These are phyloP conservation scores for Stromatinia cepivora DNA, from an alignment of 2,329 filamentous ascomycete species.

Conservation along the genomic window DNA sequence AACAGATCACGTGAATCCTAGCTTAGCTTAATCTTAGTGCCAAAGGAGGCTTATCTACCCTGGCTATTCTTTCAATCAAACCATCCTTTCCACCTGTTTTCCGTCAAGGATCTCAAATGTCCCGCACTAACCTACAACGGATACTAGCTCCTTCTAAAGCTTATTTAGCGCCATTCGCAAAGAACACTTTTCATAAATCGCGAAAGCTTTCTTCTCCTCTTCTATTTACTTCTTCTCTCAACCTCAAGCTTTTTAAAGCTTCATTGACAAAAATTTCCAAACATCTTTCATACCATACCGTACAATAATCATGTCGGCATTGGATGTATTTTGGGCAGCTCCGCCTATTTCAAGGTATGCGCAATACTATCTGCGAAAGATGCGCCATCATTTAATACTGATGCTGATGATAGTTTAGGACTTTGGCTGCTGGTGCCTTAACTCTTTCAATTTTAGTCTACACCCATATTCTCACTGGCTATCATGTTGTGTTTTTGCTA, in stretches of 20 bases:
- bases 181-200: constrained; percentile 21
- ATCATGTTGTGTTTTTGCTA: constrained; percentile 52
- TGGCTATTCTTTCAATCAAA: no score
- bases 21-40: no score
- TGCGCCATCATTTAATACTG: constrained; percentile 41
- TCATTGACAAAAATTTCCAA: constrained; percentile 24
- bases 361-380: constrained; percentile 21
- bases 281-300: constrained; percentile 15
- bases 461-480: constrained; percentile 51
- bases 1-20: no score
- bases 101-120: neutral
- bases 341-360: constrained; percentile 66
- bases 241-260: constrained; percentile 27
- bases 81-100: no score
- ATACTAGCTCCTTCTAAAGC: neutral
- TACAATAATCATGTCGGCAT: constrained; percentile 42
- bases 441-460: constrained; percentile 59
- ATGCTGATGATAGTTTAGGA: constrained; percentile 55
- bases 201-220: constrained; percentile 9
- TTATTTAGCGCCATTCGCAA: constrained; percentile 17
- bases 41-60: no score
- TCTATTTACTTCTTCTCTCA: neutral
- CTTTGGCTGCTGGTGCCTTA: constrained; percentile 61
- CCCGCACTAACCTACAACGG: constrained; percentile 21
- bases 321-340: constrained; percentile 65